Evolutionary conservation across 2,329 filamentous ascomycete genomes (phyloP), one percentile per base, ranked within the genome.

Genomic region (Dothideomycetes sp.): DNA sequence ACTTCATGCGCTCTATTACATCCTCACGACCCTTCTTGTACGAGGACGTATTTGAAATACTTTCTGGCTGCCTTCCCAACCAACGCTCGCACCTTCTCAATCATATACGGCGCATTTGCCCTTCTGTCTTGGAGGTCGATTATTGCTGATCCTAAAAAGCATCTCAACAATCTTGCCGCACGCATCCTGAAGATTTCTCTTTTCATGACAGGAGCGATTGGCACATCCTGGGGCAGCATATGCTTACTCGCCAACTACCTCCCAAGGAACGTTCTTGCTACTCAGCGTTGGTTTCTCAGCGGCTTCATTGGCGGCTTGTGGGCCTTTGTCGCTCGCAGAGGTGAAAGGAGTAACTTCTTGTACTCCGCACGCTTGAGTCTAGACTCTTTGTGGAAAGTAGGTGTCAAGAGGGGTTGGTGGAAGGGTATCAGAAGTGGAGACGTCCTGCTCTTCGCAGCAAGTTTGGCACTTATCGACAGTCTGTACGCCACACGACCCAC

Each of bases 1-100:
- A 75, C 95, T 15, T 89, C 86, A 32, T 98, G 91, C 62, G 89
- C 89, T 1, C 73, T 89, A 2, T 75, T 96, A 2, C 89, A 98
- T 57, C 88, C 89, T 0, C 70, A 75, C 14, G 84, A 94, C 52
- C 88, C 89, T 1, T 94, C 84, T 14, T 98, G 89, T 60, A 73
- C 81, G 29, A 83, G 84, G 19, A 93, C 85, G 3, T 93, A 88
- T 57, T 65, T 95, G 34, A 84, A 84, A 45, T 93, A 91, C 62
- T 89, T 84, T 75, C 76, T 94, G 42, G 75, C 77, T 40, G 81
- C 85, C 2, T 91, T 94, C 59, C 87, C 88, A 0, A 69, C 74
- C 1, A 66, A 94, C 19, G 77, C 81, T 5, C 82, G 84, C 44
- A 75, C 91, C 65, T 81, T 91, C 62, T 73, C 87, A 3, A 58